Conservation (phyloP, 2,329 filamentous ascomycete species). For the Orbilia brochopaga region DNA sequence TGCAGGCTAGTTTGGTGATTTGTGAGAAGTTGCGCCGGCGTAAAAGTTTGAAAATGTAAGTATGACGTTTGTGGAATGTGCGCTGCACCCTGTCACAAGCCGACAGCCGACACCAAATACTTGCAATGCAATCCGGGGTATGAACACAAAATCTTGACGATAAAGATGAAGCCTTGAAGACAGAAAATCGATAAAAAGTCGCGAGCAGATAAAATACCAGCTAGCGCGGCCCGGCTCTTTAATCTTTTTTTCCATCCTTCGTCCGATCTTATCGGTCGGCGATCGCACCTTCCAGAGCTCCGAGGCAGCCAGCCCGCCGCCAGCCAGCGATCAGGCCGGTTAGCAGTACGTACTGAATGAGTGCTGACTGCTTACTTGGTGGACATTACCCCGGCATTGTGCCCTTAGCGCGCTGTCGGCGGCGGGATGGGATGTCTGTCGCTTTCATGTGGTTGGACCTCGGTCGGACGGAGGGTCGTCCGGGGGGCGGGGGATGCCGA, state of each 20-base stretch:
- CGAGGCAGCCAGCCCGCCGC: background rate
- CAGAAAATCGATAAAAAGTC: slow-evolving; percentile 21
- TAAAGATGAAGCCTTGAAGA: background rate
- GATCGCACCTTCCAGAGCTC: slow-evolving; percentile 1
- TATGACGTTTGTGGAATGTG: slow-evolving; percentile 33
- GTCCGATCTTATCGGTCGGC: slow-evolving; percentile 29
- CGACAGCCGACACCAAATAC: slow-evolving; percentile 5
- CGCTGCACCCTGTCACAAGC: slow-evolving; percentile 38
- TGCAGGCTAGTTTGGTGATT: too few relatives aligned
- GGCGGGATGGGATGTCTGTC: slow-evolving; percentile 15
- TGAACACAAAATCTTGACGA: background rate
- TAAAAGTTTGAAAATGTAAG: slow-evolving; percentile 14
- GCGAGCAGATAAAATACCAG: background rate
- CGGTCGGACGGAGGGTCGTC: slow-evolving; percentile 47
- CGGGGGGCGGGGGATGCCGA: slow-evolving; percentile 35
- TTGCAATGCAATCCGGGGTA: background rate
- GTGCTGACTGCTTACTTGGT: too few relatives aligned
- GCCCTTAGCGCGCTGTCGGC: background rate
- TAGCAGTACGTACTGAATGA: too few relatives aligned
- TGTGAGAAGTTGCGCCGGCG: background rate
- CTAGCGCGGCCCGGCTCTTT: slow-evolving; percentile 16
- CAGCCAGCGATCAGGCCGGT: too few relatives aligned
- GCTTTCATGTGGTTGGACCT: slow-evolving; percentile 51
- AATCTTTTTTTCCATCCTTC: slow-evolving; percentile 20
- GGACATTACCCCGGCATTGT: slow-evolving; percentile 10